phyloP scores from a whole-genome alignment of 164 flowering plant species.

The Taxillus chinensis region DNA sequence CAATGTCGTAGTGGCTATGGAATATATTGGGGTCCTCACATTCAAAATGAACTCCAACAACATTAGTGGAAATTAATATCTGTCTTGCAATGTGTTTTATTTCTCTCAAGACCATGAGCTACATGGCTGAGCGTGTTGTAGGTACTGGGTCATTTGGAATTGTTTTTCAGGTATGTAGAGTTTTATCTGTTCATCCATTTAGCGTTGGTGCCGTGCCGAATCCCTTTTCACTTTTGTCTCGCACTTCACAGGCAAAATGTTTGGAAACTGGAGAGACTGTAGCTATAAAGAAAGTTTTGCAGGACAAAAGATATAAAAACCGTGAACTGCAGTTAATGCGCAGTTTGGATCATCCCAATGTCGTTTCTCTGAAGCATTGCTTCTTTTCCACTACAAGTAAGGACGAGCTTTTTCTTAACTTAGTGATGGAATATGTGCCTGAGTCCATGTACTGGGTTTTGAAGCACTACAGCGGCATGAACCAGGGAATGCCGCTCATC shows the following conservation, averaged over 20 bases:
- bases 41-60: not conserved
- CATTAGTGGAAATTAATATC: not conserved
- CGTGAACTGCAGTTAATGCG: constrained; percentile 3
- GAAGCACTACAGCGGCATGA: not conserved
- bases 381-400: constrained; percentile 4
- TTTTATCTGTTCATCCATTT: not conserved
- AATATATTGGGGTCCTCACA: not conserved
- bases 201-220: not conserved
- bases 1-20: not conserved
- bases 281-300: constrained; percentile 4
- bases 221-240: not conserved
- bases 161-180: constrained; percentile 1
- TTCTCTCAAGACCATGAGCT: not conserved
- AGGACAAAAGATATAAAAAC: constrained; percentile 3
- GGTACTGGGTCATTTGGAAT: constrained; percentile 5
- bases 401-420: constrained; percentile 1
- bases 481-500: constrained; percentile 1
- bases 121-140: constrained; percentile 6
- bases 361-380: constrained; percentile 1
- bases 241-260: constrained; percentile 1
- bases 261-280: constrained; percentile 4
- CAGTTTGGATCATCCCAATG: constrained; percentile 1
- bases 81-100: not conserved
- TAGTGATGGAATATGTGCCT: constrained; percentile 4
- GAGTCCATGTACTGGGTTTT: constrained; percentile 1